Base-by-base conservation (phyloP, 2,329 filamentous ascomycete species). In the Penicillium sp. region DNA sequence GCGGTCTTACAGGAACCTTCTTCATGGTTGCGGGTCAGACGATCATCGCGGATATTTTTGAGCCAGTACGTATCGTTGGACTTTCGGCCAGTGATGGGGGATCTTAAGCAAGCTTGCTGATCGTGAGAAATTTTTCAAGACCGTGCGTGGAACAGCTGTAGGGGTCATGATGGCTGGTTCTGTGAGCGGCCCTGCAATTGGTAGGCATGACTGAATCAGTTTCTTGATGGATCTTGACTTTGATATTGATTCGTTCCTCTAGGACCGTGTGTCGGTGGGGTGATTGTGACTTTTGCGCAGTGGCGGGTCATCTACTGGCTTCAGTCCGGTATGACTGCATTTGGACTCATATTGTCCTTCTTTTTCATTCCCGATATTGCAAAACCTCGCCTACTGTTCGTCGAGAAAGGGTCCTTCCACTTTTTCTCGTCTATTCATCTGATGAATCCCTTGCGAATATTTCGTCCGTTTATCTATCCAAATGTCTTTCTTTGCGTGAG, bases 241-340 rank as follows among this genome's bases (percentile, higher is more conserved):
- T 13, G 38, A 39, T 58, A 13, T 59, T 36, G 13, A n/a, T 12
- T 9, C 18, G 18, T 18, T 18, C 18, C 18, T 13, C 11, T 39
- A 67, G 65, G 64, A 6, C 69, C 70, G 8, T 86, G 88, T 58
- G 73, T 90, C 8, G 86, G 86, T 27, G 87, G 86, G 32, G 81
- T 90, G 45, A 87, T 91, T 45, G 85, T 90, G 33, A 90, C 86
- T 0, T 90, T 82, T 64, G 75, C 77, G 4, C 78, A 75, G 3
- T 91, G 87, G 87, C 79, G 85, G 18, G 79, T 81, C 46, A 89
- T 90, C 49, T 90, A 88, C 71, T 90, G 85, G 83, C 72, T 90
- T 1, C 86, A 90, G 63, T 82, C 83, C 1, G 85, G 76, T 1
- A 76, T 89, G 40, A 82, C 83, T 0, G 82, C 78, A 1, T 62